phyloP scores from a whole-genome alignment of 768 basidiomycete genomes.

The Rubroboletus pulcherrimus region DNA sequence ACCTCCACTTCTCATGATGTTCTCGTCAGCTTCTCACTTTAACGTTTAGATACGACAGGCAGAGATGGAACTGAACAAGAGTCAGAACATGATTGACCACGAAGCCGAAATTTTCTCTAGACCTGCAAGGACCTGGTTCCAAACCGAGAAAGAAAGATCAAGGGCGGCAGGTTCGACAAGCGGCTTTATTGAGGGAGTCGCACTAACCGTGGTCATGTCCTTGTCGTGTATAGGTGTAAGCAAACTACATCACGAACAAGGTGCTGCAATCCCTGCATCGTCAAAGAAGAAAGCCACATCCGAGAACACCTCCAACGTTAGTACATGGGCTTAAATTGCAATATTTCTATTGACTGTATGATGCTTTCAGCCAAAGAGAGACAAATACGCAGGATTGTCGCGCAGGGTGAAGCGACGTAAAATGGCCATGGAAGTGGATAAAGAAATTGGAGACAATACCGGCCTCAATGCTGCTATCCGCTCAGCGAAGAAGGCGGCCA shows the following conservation, averaged over 20 bases:
- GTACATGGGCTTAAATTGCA: slow-evolving; percentile 2
- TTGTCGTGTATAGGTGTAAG: slow-evolving; percentile 52
- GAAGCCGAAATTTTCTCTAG: slow-evolving; percentile 88
- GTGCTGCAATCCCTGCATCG: slow-evolving; percentile 38
- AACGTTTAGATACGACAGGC: slow-evolving; percentile 68
- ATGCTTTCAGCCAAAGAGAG: slow-evolving; percentile 59
- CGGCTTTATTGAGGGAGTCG: background rate
- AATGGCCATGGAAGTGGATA: slow-evolving; percentile 78
- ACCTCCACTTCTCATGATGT: slow-evolving; percentile 14
- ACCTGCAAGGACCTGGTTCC: slow-evolving; percentile 99
- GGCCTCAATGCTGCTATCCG: slow-evolving; percentile 75
- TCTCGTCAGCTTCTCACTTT: slow-evolving; percentile 7
- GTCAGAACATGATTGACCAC: slow-evolving; percentile 93
- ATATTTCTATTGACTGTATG: slow-evolving; percentile 3
- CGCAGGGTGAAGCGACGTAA: slow-evolving; percentile 85
- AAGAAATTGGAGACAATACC: slow-evolving; percentile 51
- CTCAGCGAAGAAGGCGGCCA: slow-evolving; percentile 75
- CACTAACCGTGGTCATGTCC: slow-evolving; percentile 1
- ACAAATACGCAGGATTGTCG: slow-evolving; percentile 80
- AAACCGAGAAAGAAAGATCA: slow-evolving; percentile 77
- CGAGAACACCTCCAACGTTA: slow-evolving; percentile 41
- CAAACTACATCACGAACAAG: slow-evolving; percentile 69
- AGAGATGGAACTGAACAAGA: slow-evolving; percentile 95
- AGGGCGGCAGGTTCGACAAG: slow-evolving; percentile 63
- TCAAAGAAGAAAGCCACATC: slow-evolving; percentile 34